Percentiles rank a stretch among this genome's conserved stretches.
Evolutionary conservation across 1,284 basidiomycete species (phyloP).

Genomic region (Cutaneotrichosporon sp.): DNA sequence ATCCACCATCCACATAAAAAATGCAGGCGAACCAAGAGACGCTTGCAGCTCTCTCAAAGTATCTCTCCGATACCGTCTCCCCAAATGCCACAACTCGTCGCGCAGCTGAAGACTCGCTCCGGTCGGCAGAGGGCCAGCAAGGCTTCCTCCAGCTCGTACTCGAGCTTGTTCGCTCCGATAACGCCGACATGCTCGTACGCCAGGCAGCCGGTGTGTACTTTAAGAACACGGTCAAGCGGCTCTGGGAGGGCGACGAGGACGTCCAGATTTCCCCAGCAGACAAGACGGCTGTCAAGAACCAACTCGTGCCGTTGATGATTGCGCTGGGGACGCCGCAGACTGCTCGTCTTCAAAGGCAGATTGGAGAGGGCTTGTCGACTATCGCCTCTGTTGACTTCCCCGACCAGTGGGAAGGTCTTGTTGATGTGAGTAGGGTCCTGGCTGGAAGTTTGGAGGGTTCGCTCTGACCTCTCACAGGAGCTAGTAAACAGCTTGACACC

Average conservation of each 20-base stretch:
- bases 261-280: constrained; percentile 40
- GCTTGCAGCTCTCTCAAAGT: constrained; percentile 35
- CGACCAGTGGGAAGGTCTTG: constrained; percentile 71
- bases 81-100: constrained; percentile 68
- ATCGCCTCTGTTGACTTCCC: constrained; percentile 87
- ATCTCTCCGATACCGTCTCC: constrained; percentile 53
- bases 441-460: too few relatives aligned
- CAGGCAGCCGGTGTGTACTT: constrained; percentile 80
- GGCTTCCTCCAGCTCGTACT: constrained; percentile 79
- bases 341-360: constrained; percentile 58
- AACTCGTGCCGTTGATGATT: constrained; percentile 55
- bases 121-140: constrained; percentile 61
- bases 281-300: constrained; percentile 52
- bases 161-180: constrained; percentile 59
- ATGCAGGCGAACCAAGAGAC: constrained; percentile 44
- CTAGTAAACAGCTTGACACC: constrained; percentile 71
- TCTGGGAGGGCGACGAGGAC: constrained; percentile 64
- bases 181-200: constrained; percentile 55
- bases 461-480: constrained; percentile 56
- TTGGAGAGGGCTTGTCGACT: constrained; percentile 81
- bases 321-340: constrained; percentile 49
- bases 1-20: constrained; percentile 7
- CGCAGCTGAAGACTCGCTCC: constrained; percentile 71
- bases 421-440: constrained; percentile 61
- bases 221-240: constrained; percentile 76